phyloP scores from a whole-genome alignment of 2,329 filamentous ascomycete genomes.

The Beauveria scarabaeidicola region DNA sequence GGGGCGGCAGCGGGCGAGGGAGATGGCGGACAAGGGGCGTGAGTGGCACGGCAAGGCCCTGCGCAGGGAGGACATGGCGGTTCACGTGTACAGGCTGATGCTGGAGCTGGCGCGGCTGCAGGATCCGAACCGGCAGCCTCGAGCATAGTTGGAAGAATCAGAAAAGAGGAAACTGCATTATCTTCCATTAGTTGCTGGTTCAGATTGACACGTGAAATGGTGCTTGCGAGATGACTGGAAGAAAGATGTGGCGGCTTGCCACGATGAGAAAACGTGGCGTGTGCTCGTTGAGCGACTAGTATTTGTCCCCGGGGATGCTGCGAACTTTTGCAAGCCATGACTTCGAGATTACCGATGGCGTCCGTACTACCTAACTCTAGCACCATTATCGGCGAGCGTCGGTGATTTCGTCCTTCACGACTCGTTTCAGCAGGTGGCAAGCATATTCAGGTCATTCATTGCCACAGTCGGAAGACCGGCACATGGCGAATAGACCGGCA shows the following conservation, averaged over 20 bases:
- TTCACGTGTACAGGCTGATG: conserved; percentile 53
- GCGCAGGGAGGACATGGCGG: conserved; percentile 48
- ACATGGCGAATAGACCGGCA: neutral
- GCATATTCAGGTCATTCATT: too few relatives aligned
- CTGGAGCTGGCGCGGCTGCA: conserved; percentile 43
- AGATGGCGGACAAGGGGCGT: conserved; percentile 45
- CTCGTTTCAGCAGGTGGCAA: neutral
- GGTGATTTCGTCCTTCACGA: neutral
- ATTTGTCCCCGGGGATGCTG: too few relatives aligned
- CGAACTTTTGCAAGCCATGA: too few relatives aligned
- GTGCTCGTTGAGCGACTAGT: too few relatives aligned
- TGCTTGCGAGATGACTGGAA: too few relatives aligned
- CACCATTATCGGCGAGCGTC: neutral
- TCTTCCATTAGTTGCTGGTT: neutral
- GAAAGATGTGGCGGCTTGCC: too few relatives aligned
- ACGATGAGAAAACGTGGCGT: too few relatives aligned
- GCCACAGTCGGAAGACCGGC: neutral
- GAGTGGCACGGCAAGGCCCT: conserved; percentile 47
- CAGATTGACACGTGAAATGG: too few relatives aligned
- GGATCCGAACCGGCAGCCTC: conserved; percentile 20
- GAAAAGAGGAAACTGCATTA: neutral
- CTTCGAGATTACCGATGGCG: too few relatives aligned
- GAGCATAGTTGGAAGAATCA: neutral
- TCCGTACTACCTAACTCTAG: neutral
- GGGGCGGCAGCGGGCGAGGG: conserved; percentile 38